Evolutionary conservation across 345 rosid species (phyloP).

Genomic region (Diplotaxis tenuifolia): DNA sequence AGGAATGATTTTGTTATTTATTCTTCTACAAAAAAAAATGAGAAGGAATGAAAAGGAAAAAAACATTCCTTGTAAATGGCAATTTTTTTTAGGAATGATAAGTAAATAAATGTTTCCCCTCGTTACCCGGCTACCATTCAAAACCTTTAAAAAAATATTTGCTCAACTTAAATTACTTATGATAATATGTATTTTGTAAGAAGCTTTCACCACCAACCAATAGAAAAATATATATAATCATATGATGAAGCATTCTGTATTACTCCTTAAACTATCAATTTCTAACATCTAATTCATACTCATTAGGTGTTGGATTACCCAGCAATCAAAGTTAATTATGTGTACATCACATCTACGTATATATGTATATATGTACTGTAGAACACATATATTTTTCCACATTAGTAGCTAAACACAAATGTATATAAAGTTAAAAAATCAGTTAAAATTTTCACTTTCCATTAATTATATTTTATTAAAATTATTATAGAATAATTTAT

Average conservation of each 20-base stretch:
- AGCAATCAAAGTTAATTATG: slow-evolving; percentile 39
- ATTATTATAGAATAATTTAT: too few species aligned
- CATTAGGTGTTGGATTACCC: slow-evolving; percentile 41
- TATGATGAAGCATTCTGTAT: slow-evolving; percentile 33
- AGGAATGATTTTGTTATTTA: too few species aligned
- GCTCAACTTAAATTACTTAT: background rate
- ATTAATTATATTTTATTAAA: background rate
- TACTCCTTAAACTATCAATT: slow-evolving; percentile 38
- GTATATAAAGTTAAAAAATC: background rate
- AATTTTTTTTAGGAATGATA: too few species aligned
- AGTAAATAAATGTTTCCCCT: too few species aligned
- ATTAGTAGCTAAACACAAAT: background rate
- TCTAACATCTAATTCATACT: slow-evolving; percentile 29
- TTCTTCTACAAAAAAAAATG: too few species aligned
- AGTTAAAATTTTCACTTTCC: background rate
- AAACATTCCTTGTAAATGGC: too few species aligned
- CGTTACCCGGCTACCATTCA: too few species aligned
- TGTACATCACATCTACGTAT: background rate
- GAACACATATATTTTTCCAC: background rate
- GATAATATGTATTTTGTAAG: slow-evolving; percentile 22
- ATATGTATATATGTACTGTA: background rate
- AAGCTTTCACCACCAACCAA: slow-evolving; percentile 36
- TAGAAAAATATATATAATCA: background rate
- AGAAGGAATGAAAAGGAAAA: too few species aligned
- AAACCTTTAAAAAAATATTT: background rate